Conservation (phyloP, 805 yeast genomes). For the Priceomyces medius region DNA sequence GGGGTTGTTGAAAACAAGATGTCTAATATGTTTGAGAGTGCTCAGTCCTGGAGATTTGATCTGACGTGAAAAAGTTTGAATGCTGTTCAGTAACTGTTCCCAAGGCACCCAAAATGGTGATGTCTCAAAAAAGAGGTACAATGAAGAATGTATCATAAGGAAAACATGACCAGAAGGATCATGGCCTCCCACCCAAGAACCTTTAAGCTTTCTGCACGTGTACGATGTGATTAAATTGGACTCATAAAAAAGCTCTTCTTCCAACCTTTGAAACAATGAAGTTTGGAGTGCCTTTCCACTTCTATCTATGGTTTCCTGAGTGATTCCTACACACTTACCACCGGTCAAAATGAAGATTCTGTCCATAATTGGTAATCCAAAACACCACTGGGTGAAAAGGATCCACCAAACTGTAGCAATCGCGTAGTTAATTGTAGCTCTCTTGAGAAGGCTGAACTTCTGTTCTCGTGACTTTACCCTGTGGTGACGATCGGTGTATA, state of each 20-base stretch:
- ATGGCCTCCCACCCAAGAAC: conserved; percentile 78
- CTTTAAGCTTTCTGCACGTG: conserved; percentile 49
- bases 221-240: conserved; percentile 27
- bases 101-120: conserved; percentile 38
- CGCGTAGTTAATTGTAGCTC: conserved; percentile 42
- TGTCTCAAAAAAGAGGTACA: conserved; percentile 66
- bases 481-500: conserved; percentile 9
- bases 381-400: conserved; percentile 82
- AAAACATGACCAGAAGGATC: conserved; percentile 97
- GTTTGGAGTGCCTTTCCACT: not conserved
- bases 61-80: not conserved
- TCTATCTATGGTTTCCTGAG: not conserved
- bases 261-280: not conserved
- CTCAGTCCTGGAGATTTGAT: conserved; percentile 1
- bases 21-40: not conserved
- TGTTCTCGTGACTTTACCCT: conserved; percentile 6
- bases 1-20: conserved; percentile 20
- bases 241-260: conserved; percentile 10
- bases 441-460: conserved; percentile 8
- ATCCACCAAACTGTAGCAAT: conserved; percentile 78
- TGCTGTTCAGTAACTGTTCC: conserved; percentile 9
- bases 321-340: conserved; percentile 60
- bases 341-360: conserved; percentile 76
- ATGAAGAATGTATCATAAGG: conserved; percentile 62
- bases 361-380: conserved; percentile 89